Evolutionary conservation across 352 stramenopile species (phyloP).

Genomic region (Pythium phragmitis): DNA sequence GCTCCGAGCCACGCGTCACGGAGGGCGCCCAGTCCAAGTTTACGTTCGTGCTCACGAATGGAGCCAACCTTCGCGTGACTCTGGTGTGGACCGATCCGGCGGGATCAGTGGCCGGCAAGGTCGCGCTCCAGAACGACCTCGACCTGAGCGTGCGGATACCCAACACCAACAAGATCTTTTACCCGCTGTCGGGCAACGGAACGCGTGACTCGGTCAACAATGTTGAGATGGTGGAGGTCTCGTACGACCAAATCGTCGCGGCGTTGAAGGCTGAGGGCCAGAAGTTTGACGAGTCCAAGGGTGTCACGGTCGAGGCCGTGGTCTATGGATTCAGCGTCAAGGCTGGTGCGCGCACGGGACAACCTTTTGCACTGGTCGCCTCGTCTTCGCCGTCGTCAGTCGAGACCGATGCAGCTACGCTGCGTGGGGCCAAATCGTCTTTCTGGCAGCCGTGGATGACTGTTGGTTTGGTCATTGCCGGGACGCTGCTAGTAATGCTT

Average conservation of each 20-base stretch:
- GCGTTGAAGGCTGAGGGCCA: constrained; percentile 31
- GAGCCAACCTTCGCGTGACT: constrained; percentile 61
- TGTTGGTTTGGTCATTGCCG: constrained; percentile 52
- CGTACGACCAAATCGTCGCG: constrained; percentile 43
- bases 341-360: constrained; percentile 42
- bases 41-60: constrained; percentile 52
- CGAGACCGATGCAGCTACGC: constrained; percentile 25
- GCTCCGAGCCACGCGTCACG: constrained; percentile 52
- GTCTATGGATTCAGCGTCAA: constrained; percentile 69
- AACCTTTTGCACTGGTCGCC: constrained; percentile 74
- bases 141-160: constrained; percentile 59
- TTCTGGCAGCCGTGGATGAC: constrained; percentile 86
- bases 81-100: constrained; percentile 74
- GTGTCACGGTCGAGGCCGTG: constrained; percentile 59
- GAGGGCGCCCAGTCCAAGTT: constrained; percentile 50
- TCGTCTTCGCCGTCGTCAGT: constrained; percentile 59
- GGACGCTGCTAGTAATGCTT: constrained; percentile 47
- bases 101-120: constrained; percentile 47
- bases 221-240: constrained; percentile 76
- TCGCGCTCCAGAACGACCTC: constrained; percentile 67
- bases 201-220: constrained; percentile 71
- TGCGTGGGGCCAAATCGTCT: background rate
- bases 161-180: constrained; percentile 52
- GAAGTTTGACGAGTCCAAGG: constrained; percentile 31
- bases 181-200: constrained; percentile 59